Evolutionary conservation across 306 rosid species (phyloP).

Genomic region (Vicia villosa): DNA sequence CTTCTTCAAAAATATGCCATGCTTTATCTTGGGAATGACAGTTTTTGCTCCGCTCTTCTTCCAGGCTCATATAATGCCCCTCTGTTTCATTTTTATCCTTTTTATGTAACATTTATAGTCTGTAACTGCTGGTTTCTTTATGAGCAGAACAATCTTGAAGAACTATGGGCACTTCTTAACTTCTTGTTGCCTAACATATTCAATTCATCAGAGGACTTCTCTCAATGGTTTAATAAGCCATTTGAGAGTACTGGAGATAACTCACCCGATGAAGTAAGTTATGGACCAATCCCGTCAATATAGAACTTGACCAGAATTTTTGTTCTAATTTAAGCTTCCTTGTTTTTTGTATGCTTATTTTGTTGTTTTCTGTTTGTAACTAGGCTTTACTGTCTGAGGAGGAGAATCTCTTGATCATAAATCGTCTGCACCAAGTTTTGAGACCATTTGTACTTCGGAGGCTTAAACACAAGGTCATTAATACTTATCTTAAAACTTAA

Average conservation of each 20-base stretch:
- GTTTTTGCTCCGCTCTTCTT: constrained; percentile 27
- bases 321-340: constrained; percentile 15
- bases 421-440: constrained; percentile 98
- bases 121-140: constrained; percentile 36
- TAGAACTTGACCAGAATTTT: constrained; percentile 22
- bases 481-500: constrained; percentile 11
- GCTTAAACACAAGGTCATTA: constrained; percentile 93
- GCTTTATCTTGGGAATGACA: constrained; percentile 20
- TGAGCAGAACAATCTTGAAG: constrained; percentile 96
- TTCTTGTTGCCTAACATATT: constrained; percentile 97
- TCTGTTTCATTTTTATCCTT: constrained; percentile 16
- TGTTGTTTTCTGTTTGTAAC: constrained; percentile 38
- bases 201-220: constrained; percentile 94
- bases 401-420: constrained; percentile 98
- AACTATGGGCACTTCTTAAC: constrained; percentile 96
- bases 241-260: constrained; percentile 93
- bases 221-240: constrained; percentile 99
- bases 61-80: constrained; percentile 8
- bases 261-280: constrained; percentile 83
- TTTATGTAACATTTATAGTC: constrained; percentile 20
- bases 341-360: constrained; percentile 27
- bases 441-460: constrained; percentile 99
- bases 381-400: constrained; percentile 97
- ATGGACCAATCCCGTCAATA: constrained; percentile 22
- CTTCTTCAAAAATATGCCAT: not conserved